phyloP scores from a whole-genome alignment of 768 basidiomycete species.

The Kwoniella newhampshirensis region DNA sequence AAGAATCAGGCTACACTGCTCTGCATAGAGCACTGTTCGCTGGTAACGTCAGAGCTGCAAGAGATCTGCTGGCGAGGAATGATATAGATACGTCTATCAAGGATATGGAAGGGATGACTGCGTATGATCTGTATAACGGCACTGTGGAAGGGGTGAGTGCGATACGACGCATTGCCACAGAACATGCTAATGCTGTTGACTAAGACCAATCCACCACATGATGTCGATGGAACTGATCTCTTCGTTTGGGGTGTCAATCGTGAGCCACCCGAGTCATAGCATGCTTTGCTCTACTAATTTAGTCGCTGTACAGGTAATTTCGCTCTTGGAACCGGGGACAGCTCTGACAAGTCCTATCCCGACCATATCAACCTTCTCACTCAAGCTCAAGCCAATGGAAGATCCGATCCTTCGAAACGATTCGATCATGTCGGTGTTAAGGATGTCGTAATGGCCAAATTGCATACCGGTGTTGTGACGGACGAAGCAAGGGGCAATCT shows the following conservation, averaged over 20 bases:
- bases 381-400: conserved; percentile 42
- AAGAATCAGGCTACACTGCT: conserved; percentile 86
- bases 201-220: conserved; percentile 51
- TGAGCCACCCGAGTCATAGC: conserved; percentile 7
- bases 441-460: conserved; percentile 75
- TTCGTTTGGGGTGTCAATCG: conserved; percentile 86
- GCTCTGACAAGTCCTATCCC: conserved; percentile 72
- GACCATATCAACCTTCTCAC: conserved; percentile 67
- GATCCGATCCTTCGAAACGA: conserved; percentile 54
- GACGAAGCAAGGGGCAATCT: conserved; percentile 71
- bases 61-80: conserved; percentile 69
- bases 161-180: neutral
- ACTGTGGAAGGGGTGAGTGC: conserved; percentile 65
- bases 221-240: conserved; percentile 60
- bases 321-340: conserved; percentile 78
- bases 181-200: conserved; percentile 18
- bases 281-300: neutral
- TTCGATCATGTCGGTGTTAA: conserved; percentile 67
- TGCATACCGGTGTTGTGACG: conserved; percentile 83
- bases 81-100: conserved; percentile 73
- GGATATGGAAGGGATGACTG: conserved; percentile 81
- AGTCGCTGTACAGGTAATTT: conserved; percentile 62
- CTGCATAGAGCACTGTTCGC: conserved; percentile 81
- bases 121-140: conserved; percentile 90
- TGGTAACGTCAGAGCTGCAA: conserved; percentile 62